Evolutionary conservation across 306 rosid species (phyloP), one percentile per base, ranked within the genome.

Genomic region (Lithocarpus polystachyus): DNA sequence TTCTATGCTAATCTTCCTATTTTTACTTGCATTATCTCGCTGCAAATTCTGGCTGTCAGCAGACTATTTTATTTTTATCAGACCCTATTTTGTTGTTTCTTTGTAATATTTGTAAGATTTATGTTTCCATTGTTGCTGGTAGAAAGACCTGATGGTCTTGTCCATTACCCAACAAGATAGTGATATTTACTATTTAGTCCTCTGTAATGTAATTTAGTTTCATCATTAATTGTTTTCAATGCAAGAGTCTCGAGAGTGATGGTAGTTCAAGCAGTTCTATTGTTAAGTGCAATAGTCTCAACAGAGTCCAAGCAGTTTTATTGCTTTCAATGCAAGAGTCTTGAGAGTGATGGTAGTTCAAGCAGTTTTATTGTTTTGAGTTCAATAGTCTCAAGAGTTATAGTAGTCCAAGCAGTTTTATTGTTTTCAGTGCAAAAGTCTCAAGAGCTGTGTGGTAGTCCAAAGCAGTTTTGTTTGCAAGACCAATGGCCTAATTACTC

Each of bases 51-150:
- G 61, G 31, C 77, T 7, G 8, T 75, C 11, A 37, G 71, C 77
- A 68, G 43, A 78, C 83, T 77, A 71, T 80, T 31, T 78, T 68
- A 77, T 81, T 80, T 31, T 78, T 68, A 77, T 81, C 68, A 33
- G 74, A 31, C 23, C 45, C 72, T 82, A 52, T 82, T 40, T 40
- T 77, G 53, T 78, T 87, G 88, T 87, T 87, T 87, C 72, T 84
- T 74, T 82, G 87, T 85, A 82, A 85, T 86, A 83, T 84, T 78
- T 77, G 82, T 31, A 76, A 55, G 82, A 74, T 68, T 53, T 78
- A 73, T 80, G 81, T 56, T 79, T 69, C 65, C 79, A n/a, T 22
- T 81, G 79, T 83, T 73, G 69, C 74, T 19, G 72, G 68, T 70
- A 82, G 83, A 54, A 40, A 74, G 67, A 57, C 70, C 64, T 68